Evolutionary conservation across 306 rosid genomes (phyloP).

Genomic region (Prunus kanzakura): DNA sequence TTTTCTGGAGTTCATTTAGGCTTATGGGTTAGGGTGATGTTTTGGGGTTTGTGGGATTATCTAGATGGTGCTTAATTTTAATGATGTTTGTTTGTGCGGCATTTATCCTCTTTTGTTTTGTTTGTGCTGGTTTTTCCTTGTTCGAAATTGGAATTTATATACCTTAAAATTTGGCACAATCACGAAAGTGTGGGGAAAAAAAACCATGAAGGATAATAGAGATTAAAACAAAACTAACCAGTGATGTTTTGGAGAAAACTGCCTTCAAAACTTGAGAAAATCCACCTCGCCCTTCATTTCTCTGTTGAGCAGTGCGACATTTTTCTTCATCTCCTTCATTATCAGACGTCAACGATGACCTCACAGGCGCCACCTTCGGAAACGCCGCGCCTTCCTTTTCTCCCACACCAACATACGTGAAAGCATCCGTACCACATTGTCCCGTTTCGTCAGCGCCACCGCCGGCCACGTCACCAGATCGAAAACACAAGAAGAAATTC

Average conservation of each 20-base stretch:
- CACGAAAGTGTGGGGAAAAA: not conserved
- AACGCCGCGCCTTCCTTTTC: not conserved
- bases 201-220: not conserved
- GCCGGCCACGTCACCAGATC: not conserved
- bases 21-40: too few relatives aligned
- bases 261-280: slow-evolving; percentile 21
- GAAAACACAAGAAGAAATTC: slow-evolving; percentile 21
- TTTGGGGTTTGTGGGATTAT: too few relatives aligned
- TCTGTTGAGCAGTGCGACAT: not conserved
- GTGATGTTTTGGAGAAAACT: slow-evolving; percentile 6
- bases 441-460: not conserved
- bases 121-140: too few relatives aligned
- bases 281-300: not conserved
- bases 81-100: too few relatives aligned
- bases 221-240: not conserved
- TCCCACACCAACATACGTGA: not conserved
- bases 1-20: too few relatives aligned
- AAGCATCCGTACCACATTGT: not conserved
- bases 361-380: not conserved
- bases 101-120: too few relatives aligned
- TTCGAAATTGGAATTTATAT: too few relatives aligned
- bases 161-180: not conserved
- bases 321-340: slow-evolving; percentile 2
- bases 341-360: not conserved
- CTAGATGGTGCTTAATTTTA: too few relatives aligned